Conservation (phyloP, 176 grass and related monocot genomes). For the Musa acuminata region DNA sequence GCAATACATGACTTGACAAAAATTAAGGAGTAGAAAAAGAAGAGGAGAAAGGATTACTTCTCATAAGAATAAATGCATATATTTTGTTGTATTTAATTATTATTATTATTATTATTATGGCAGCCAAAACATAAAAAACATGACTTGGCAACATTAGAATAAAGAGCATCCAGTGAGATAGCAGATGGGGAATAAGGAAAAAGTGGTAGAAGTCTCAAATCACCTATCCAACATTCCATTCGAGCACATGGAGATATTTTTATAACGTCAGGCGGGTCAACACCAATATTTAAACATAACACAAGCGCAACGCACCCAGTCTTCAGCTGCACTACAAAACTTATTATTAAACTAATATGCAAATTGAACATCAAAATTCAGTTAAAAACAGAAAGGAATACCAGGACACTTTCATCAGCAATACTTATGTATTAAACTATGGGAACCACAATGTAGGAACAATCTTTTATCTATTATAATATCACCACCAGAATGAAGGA, state of each 20-base stretch:
- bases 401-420: background rate
- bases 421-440: background rate
- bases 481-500: too few species aligned
- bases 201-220: conserved; percentile 17
- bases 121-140: background rate
- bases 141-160: conserved; percentile 11
- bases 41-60: background rate
- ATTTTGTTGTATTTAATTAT: background rate
- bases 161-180: background rate
- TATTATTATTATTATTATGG: too few species aligned
- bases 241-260: conserved; percentile 97
- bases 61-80: background rate
- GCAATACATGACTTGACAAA: background rate
- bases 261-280: conserved; percentile 95
- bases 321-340: conserved; percentile 82
- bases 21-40: background rate
- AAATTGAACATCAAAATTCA: background rate
- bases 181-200: background rate
- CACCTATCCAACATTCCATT: conserved; percentile 99
- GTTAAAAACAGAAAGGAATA: conserved; percentile 22
- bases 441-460: background rate
- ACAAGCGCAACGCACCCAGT: conserved; percentile 94
- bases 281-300: conserved; percentile 96
- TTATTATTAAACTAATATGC: conserved; percentile 17
- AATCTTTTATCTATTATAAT: background rate